Percentiles rank a stretch among this genome's conserved stretches.
Evolutionary conservation across 2,329 filamentous ascomycete species (phyloP).

Genomic region (Neofusicoccum sp.): DNA sequence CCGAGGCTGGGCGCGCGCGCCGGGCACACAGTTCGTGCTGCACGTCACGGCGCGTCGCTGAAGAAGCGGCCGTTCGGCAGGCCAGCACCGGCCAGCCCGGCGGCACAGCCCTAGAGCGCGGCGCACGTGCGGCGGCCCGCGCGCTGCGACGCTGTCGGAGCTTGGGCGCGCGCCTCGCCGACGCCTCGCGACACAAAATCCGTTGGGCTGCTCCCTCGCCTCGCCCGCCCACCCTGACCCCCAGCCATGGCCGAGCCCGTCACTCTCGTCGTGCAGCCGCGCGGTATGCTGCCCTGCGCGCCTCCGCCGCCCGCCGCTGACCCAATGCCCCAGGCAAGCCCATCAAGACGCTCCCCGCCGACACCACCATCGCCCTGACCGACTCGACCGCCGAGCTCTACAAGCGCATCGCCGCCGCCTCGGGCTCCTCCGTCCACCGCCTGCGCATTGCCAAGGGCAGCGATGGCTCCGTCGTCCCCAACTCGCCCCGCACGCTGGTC

Average conservation of each 20-base stretch:
- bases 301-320: neutral
- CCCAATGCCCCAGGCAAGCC: conserved; percentile 52
- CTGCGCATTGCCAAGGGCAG: conserved; percentile 64
- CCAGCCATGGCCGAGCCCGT: conserved; percentile 35
- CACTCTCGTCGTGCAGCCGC: conserved; percentile 45
- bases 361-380: conserved; percentile 52
- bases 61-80: neutral
- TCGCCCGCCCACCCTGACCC: neutral
- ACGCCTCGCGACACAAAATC: neutral
- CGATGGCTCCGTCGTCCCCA: conserved; percentile 59
- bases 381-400: conserved; percentile 58
- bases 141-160: neutral
- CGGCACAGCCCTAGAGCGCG: neutral
- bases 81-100: neutral
- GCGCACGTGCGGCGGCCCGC: neutral
- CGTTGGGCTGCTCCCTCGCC: conserved; percentile 10
- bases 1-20: neutral
- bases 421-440: conserved; percentile 57
- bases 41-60: neutral
- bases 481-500: conserved; percentile 52
- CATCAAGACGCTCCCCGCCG: conserved; percentile 59
- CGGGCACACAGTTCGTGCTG: neutral
- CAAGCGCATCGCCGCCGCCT: conserved; percentile 52
- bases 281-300: conserved; percentile 34
- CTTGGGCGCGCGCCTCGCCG: neutral